Conservation (phyloP, 2,329 filamentous ascomycete species). For the Neurospora crassa region DNA sequence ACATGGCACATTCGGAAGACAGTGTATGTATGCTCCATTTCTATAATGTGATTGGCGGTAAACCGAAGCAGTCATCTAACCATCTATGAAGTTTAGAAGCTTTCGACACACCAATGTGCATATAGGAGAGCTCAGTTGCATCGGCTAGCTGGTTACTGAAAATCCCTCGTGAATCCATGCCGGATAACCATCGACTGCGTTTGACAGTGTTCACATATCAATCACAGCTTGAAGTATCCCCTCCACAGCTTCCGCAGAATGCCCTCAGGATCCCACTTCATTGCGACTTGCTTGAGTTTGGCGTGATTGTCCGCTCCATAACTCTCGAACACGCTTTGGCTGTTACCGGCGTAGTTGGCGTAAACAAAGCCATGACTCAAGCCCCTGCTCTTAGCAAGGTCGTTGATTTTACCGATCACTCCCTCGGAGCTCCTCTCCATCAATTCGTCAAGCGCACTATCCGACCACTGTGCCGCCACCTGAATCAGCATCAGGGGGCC, state of each 20-base stretch:
- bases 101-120: not conserved
- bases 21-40: not conserved
- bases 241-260: constrained; percentile 18
- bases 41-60: not conserved
- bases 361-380: constrained; percentile 26
- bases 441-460: constrained; percentile 20
- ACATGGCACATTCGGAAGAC: not conserved
- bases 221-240: constrained; percentile 15
- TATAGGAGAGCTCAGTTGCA: not conserved
- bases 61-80: not conserved
- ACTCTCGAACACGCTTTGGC: constrained; percentile 28
- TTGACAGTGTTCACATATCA: not conserved
- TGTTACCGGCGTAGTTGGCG: constrained; percentile 24
- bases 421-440: constrained; percentile 17
- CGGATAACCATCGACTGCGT: not conserved
- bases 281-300: constrained; percentile 16
- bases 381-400: constrained; percentile 20
- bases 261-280: constrained; percentile 21
- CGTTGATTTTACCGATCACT: constrained; percentile 18
- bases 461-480: constrained; percentile 18
- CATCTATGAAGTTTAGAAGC: not conserved
- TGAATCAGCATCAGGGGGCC: constrained; percentile 26
- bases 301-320: constrained; percentile 28
- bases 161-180: not conserved
- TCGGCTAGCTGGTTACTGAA: not conserved